phyloP scores from a whole-genome alignment of 2,329 filamentous ascomycete genomes.

The Fusarium papillatum region DNA sequence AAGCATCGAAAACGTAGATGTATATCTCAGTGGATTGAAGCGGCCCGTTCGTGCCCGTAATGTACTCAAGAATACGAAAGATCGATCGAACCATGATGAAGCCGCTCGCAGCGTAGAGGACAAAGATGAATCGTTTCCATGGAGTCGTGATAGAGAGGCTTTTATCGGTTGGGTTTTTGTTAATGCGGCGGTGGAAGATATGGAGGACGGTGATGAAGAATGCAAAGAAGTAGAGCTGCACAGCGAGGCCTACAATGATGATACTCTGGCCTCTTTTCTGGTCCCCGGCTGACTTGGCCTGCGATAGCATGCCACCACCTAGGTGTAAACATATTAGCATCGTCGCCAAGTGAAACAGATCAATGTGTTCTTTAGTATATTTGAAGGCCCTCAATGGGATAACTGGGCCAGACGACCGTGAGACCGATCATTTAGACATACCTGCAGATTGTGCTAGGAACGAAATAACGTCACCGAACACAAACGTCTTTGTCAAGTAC shows the following conservation, averaged over 20 bases:
- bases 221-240: not conserved
- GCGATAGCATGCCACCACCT: not conserved
- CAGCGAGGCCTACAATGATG: not conserved
- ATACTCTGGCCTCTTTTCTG: not conserved
- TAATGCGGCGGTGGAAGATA: not conserved
- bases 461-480: slow-evolving; percentile 60
- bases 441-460: slow-evolving; percentile 47
- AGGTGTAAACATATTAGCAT: too few relatives aligned
- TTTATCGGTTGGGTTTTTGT: not conserved
- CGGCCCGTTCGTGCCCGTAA: slow-evolving; percentile 42
- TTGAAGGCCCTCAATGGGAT: too few relatives aligned
- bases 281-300: not conserved
- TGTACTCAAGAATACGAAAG: slow-evolving; percentile 56
- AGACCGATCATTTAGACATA: not conserved
- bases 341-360: too few relatives aligned
- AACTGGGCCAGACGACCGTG: too few relatives aligned
- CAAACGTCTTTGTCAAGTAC: slow-evolving; percentile 63
- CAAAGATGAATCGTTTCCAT: slow-evolving; percentile 21
- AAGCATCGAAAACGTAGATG: slow-evolving; percentile 51
- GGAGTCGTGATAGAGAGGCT: not conserved
- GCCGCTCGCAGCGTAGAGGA: slow-evolving; percentile 27
- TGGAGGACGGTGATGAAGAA: slow-evolving; percentile 1
- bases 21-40: slow-evolving; percentile 46
- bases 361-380: too few relatives aligned
- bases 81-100: slow-evolving; percentile 54